phyloP scores from a whole-genome alignment of 2,329 filamentous ascomycete species.

The Fusarium marasasianum region DNA sequence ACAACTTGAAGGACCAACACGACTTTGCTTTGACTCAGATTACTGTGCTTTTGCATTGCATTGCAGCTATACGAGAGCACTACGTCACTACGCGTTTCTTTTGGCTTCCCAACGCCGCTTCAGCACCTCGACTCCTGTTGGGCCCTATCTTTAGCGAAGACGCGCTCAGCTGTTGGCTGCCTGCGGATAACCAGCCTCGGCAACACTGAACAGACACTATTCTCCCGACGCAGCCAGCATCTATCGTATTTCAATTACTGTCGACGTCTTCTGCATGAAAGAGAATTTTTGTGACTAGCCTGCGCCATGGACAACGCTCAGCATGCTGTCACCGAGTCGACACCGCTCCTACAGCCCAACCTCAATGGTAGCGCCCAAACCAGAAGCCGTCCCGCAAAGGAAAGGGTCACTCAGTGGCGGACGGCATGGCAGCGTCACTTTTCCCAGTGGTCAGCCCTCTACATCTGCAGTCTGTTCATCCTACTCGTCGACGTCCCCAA shows the following conservation, averaged over 20 bases:
- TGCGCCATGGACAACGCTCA: not conserved
- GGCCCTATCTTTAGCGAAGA: not conserved
- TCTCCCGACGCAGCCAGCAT: not conserved
- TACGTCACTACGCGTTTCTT: not conserved
- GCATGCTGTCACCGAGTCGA: not conserved
- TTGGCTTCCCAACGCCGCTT: rapidly evolving
- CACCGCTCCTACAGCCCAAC: not conserved
- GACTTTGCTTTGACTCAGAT: not conserved
- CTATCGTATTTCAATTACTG: not conserved
- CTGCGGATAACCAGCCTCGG: not conserved
- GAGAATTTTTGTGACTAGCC: not conserved
- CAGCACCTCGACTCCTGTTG: not conserved
- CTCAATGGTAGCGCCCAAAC: not conserved
- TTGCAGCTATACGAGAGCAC: not conserved
- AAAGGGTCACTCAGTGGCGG: not conserved
- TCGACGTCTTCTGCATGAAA: rapidly evolving
- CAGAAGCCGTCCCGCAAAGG: not conserved
- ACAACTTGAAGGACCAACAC: not conserved
- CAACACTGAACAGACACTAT: not conserved
- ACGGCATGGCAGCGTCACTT: not conserved
- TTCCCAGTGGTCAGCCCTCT: not conserved
- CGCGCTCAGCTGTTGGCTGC: not conserved
- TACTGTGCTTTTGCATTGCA: not conserved
- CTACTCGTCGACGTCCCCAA: not conserved
- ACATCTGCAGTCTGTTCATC: not conserved